Percentiles rank a stretch among this genome's conserved stretches.
Conservation (phyloP, 2,329 filamentous ascomycete genomes). For the Fusarium musae region DNA sequence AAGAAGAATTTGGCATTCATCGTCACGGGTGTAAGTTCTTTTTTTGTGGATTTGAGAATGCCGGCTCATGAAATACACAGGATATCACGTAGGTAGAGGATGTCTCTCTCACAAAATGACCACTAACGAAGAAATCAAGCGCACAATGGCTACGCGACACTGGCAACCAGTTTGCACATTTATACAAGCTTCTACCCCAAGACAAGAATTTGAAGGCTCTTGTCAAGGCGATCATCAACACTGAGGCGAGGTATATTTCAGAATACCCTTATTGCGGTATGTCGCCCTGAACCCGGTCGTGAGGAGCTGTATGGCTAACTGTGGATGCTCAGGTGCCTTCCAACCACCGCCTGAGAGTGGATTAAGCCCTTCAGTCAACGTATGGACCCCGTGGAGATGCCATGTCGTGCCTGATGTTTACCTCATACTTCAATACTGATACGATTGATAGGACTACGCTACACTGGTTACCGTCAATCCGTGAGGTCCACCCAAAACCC, state of each 20-base stretch:
- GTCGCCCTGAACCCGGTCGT: too few relatives aligned
- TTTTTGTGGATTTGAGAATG: neutral
- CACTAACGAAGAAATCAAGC: neutral
- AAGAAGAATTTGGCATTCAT: constrained; percentile 18
- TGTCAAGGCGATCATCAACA: constrained; percentile 27
- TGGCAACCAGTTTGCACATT: constrained; percentile 18
- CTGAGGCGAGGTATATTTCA: constrained; percentile 15
- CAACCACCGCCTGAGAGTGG: constrained; percentile 24
- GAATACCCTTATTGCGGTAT: constrained; percentile 26
- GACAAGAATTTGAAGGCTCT: constrained; percentile 12
- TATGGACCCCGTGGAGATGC: too few relatives aligned
- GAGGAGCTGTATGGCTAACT: too few relatives aligned
- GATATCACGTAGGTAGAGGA: constrained; percentile 1
- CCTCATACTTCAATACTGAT: too few relatives aligned
- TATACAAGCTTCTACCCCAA: constrained; percentile 16
- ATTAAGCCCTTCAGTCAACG: constrained; percentile 12
- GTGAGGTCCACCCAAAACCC: neutral
- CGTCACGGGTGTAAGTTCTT: neutral
- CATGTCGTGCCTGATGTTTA: too few relatives aligned
- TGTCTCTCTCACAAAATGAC: accelerated
- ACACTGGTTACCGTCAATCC: constrained; percentile 9
- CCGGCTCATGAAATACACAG: neutral
- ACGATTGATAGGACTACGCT: constrained; percentile 28
- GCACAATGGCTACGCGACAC: constrained; percentile 29
- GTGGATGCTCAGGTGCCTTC: neutral